Evolutionary conservation across 2,329 filamentous ascomycete genomes (phyloP), one percentile per base, ranked within the genome.

Genomic region (Aureobasidium pullulans): DNA sequence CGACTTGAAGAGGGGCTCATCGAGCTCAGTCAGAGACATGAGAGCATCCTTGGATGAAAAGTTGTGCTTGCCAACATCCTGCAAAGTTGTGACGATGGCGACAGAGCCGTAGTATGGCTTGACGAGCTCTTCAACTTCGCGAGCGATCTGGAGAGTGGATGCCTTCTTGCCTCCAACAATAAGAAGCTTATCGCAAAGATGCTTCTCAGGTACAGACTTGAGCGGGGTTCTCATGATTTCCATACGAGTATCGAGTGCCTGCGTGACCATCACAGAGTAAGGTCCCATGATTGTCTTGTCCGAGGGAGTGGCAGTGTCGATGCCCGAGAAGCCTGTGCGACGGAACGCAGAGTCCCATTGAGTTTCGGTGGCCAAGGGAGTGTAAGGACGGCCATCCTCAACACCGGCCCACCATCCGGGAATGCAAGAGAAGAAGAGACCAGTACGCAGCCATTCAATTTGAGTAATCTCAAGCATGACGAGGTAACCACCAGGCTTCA

Each of bases 331-430:
- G 10, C 72, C 72, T 6, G 67, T 64, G 2, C 64, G 57, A 8
- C 56, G 50, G 46, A 77, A 64, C 9, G 69, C 48, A 1, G 49
- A 43, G 42, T 72, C 62, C 75, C 76, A 77, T 36, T 67, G 61
- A 1, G 61, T 60, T 4, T 65, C 49, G 3, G 65, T 64, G 6
- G 71, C 52, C 15, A 60, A 67, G 0, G 74, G 73, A 6, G 64
- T 66, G 3, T 64, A 42, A 0, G 23, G 40, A 28, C 69, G 64
- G 0, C 70, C 70, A 48, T 72, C 71, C 4, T 58, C 65, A 0
- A 32, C 61, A 13, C 67, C 66, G 7, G 60, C 31, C 73, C 73
- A 75, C 74, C 73, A 76, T 2, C 67, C 71, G 4, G 69, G 65
- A 4, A 76, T 61, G 0, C 62, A 63, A 19, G 69, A 70, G 16